Conservation (phyloP, 331 rosid genomes). For the Malus hybrid region DNA sequence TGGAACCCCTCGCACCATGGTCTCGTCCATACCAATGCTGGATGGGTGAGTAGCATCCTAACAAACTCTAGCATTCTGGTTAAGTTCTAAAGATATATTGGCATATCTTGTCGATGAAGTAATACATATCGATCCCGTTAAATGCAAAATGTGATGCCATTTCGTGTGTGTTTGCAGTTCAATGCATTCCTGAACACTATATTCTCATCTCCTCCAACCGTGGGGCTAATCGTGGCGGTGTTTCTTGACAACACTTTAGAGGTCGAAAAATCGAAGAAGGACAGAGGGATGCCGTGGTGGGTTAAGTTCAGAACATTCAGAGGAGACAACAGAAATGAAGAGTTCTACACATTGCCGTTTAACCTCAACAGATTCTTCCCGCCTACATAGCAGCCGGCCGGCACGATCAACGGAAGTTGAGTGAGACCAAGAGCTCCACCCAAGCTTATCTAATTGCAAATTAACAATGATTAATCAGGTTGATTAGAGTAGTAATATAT, state of each 20-base stretch:
- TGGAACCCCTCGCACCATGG: constrained; percentile 55
- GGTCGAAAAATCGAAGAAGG: constrained; percentile 82
- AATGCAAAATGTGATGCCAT: not conserved
- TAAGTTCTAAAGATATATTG: not conserved
- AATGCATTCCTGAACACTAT: constrained; percentile 77
- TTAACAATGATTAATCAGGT: not conserved
- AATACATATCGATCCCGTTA: not conserved
- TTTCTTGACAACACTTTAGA: constrained; percentile 89
- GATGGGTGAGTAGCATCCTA: constrained; percentile 58
- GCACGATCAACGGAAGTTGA: not conserved
- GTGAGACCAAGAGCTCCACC: not conserved
- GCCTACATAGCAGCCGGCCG: constrained; percentile 45
- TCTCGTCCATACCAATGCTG: constrained; percentile 76
- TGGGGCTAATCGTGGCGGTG: constrained; percentile 80
- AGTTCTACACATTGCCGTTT: constrained; percentile 85
- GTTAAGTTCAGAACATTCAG: constrained; percentile 80
- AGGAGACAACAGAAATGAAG: constrained; percentile 96
- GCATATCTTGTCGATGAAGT: not conserved
- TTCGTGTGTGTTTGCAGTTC: constrained; percentile 44
- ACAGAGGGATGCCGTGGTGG: constrained; percentile 99
- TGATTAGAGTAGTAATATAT: not conserved
- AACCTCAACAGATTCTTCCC: constrained; percentile 93
- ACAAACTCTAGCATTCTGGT: not conserved
- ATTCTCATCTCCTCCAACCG: constrained; percentile 74
- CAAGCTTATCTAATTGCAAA: not conserved